Conservation (phyloP, 345 rosid species). For the Euphorbia pulcherrima region DNA sequence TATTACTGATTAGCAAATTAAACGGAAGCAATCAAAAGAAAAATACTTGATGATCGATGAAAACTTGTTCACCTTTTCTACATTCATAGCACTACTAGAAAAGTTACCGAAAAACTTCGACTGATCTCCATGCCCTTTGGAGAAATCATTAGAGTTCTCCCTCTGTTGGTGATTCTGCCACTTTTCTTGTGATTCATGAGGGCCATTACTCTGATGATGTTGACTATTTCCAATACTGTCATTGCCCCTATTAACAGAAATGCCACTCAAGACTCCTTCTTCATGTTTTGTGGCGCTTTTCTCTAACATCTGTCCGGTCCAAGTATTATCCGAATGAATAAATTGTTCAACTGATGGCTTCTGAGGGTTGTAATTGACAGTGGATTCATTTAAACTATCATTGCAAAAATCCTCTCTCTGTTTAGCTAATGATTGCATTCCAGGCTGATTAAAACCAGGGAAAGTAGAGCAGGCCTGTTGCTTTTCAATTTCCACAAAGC, state of each 20-base stretch:
- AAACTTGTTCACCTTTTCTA: conserved; percentile 26
- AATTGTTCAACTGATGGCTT: conserved; percentile 28
- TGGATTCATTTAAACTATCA: conserved; percentile 31
- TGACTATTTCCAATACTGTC: conserved; percentile 19
- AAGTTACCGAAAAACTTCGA: conserved; percentile 23
- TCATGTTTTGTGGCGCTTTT: conserved; percentile 20
- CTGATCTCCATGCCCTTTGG: conserved; percentile 24
- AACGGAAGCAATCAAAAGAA: conserved; percentile 1
- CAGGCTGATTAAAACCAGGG: conserved; percentile 51
- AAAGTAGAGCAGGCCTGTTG: conserved; percentile 28
- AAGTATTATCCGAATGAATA: conserved; percentile 33
- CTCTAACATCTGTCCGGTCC: conserved; percentile 38
- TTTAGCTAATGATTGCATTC: conserved; percentile 30
- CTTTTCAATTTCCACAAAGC: conserved; percentile 28
- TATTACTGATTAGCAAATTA: background rate
- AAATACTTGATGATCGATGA: background rate
- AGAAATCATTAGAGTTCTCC: conserved; percentile 25
- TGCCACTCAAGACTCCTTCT: conserved; percentile 15
- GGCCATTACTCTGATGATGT: conserved; percentile 22
- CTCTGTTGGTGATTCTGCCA: conserved; percentile 23
- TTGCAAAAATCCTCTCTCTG: conserved; percentile 34
- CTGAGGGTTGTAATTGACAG: conserved; percentile 40
- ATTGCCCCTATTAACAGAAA: conserved; percentile 13
- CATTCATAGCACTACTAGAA: conserved; percentile 18
- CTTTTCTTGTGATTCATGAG: conserved; percentile 25